Base-by-base conservation (phyloP, 148 eudicot genomes). In the Camellia lanceoleosa region DNA sequence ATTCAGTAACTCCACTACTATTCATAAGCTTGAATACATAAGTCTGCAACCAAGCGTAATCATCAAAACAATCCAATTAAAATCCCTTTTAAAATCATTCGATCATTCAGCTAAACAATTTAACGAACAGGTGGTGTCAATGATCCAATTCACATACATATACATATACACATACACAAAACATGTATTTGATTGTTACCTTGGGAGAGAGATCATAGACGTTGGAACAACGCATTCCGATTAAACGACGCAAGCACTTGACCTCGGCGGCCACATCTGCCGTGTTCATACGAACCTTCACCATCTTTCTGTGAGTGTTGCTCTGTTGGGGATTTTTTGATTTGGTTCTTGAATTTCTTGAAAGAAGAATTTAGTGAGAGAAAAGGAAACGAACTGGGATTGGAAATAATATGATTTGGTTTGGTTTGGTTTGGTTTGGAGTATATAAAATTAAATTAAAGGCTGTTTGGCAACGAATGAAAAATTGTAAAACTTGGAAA, bases 211-310 rank as follows among this genome's bases (percentile, higher is more conserved):
- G 88, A 84, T 96, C 99, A 76, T 96, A 96, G 71, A 96, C 97
- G 58, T 96, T 96, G 71, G 98, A 92, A 55, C 94, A 92, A 10
- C 99, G 97, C 99, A 96, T 96, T 55, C 99, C 99, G 78, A 96
- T 96, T 43, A 96, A 82, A 10, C 81, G 88, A 2, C 94, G 90
- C 78, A 96, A 87, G 82, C 99, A 96, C 82, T 93, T 96, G 64
- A 96, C 98, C 88, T 96, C 98, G 9, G 98, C 99, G 84, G 99
- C 98, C 78, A 96, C 99, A 75, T 96, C 99, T 60, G 99, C 99
- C 74, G 99, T 96, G 92, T 96, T 96, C 99, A 96, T 96, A 15
- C 99, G 98, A 5, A 96, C 98, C 82, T 96, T 96, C 92, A 96
- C 99, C 99, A 96, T 96, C 20, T 81, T n/a, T 74, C 68, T 44